These are phyloP conservation scores for Didymella glomerata DNA, from an alignment of 2,329 filamentous ascomycete genomes.

Conservation along the genomic window DNA sequence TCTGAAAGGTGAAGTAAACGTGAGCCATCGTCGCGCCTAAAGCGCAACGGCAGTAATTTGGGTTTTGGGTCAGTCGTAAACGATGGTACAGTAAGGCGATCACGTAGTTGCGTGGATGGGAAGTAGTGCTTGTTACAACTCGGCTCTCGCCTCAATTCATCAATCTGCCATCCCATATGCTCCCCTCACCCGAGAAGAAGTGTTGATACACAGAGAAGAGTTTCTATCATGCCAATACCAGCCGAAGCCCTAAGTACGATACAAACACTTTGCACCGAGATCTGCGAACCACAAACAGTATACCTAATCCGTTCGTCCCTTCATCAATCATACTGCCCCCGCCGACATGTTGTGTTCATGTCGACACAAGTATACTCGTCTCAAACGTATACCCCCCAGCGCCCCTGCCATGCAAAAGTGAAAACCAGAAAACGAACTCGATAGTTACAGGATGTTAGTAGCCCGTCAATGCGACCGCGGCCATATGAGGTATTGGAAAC, in stretches of 20 bases:
- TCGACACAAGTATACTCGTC: neutral
- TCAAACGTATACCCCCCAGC: constrained; percentile 6
- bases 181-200: neutral
- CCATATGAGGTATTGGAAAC: constrained; percentile 6
- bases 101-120: too few species aligned
- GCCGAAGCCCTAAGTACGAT: neutral
- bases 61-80: too few species aligned
- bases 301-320: constrained; percentile 5
- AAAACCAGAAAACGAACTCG: constrained; percentile 6
- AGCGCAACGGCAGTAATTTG: too few species aligned
- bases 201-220: neutral
- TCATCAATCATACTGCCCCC: constrained; percentile 4
- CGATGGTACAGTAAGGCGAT: too few species aligned
- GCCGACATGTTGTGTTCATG: neutral
- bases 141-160: neutral
- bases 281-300: neutral
- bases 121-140: neutral
- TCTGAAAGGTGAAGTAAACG: too few species aligned
- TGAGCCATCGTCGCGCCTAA: too few species aligned
- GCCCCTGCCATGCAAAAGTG: constrained; percentile 20
- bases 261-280: neutral
- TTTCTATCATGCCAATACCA: neutral
- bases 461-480: neutral
- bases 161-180: neutral
- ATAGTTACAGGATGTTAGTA: constrained; percentile 14